Conservation (phyloP, 176 grass and related monocot species). For the Carex myosuroides region DNA sequence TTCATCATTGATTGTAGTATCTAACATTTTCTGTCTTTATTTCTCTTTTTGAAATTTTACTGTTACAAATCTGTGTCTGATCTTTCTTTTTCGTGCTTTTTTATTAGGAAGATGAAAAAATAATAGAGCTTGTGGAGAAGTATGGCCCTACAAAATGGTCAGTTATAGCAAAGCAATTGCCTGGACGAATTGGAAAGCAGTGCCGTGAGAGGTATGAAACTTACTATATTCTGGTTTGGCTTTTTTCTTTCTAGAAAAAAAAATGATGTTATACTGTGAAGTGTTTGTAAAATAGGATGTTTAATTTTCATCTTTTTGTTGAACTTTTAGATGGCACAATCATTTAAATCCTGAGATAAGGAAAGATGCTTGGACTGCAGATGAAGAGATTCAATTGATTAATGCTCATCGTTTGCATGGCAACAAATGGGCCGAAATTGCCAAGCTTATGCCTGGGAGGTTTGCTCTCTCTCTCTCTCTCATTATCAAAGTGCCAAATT, state of each 20-base stretch:
- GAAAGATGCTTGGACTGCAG: slow-evolving; percentile 89
- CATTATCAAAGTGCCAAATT: background rate
- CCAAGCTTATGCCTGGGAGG: slow-evolving; percentile 96
- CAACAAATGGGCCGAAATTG: slow-evolving; percentile 99
- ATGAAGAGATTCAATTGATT: slow-evolving; percentile 73
- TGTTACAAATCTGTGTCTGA: slow-evolving; percentile 27
- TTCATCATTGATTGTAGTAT: background rate
- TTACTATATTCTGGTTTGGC: slow-evolving; percentile 2
- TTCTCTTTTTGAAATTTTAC: background rate
- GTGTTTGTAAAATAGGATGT: background rate
- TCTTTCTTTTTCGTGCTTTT: slow-evolving; percentile 6
- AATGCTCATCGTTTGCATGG: slow-evolving; percentile 70
- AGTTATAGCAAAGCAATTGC: slow-evolving; percentile 75
- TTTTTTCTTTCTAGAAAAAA: background rate
- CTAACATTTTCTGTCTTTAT: slow-evolving; percentile 17
- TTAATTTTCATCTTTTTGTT: background rate
- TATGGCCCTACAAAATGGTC: slow-evolving; percentile 99
- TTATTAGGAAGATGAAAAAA: slow-evolving; percentile 87
- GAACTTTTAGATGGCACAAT: slow-evolving; percentile 87
- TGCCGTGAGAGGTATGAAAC: slow-evolving; percentile 83
- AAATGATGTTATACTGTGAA: background rate
- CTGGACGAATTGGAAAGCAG: slow-evolving; percentile 97
- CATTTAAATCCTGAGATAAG: slow-evolving; percentile 94
- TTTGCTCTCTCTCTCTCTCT: slow-evolving; percentile 15
- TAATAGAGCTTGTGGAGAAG: slow-evolving; percentile 71